These are phyloP conservation scores for Ampelomyces quisqualis DNA, from an alignment of 2,329 filamentous ascomycete genomes.

Conservation along the genomic window DNA sequence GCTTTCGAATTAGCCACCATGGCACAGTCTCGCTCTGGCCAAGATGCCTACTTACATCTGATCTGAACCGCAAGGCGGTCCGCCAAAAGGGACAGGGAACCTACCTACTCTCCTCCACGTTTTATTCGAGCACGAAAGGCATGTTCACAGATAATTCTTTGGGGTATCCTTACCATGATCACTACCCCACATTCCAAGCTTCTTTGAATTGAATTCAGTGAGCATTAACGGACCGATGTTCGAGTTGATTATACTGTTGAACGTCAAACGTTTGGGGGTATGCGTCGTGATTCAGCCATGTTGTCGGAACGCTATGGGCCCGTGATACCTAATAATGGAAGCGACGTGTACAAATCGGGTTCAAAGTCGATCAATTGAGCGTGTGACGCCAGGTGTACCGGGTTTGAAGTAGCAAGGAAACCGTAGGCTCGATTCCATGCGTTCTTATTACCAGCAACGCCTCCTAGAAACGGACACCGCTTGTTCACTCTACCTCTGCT, in stretches of 20 bases:
- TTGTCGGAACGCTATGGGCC: no score
- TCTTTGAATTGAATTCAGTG: neutral
- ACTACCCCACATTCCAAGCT: conserved; percentile 9
- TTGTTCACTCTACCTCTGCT: conserved; percentile 8
- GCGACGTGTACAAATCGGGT: conserved; percentile 16
- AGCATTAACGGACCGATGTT: conserved; percentile 12
- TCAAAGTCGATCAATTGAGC: conserved; percentile 13
- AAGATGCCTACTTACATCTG: neutral
- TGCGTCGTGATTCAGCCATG: conserved; percentile 17
- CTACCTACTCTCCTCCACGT: neutral
- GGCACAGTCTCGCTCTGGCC: neutral
- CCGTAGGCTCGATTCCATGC: conserved; percentile 3
- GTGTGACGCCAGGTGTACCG: conserved; percentile 6
- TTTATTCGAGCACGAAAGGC: neutral
- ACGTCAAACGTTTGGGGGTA: conserved; percentile 28
- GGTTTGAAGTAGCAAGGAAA: conserved; percentile 12
- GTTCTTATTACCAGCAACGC: conserved; percentile 17
- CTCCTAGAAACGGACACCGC: conserved; percentile 7
- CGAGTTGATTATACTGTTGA: conserved; percentile 8
- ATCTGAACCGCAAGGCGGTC: neutral
- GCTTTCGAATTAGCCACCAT: no score
- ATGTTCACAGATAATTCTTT: conserved; percentile 6
- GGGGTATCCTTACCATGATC: conserved; percentile 5
- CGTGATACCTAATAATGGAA: no score
- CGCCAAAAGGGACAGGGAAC: neutral